A percentile compares a stretch with the other conserved stretches of the same genome.
phyloP scores from a whole-genome alignment of 192 early-diverging fungal genomes.

The Podila minutissima region DNA sequence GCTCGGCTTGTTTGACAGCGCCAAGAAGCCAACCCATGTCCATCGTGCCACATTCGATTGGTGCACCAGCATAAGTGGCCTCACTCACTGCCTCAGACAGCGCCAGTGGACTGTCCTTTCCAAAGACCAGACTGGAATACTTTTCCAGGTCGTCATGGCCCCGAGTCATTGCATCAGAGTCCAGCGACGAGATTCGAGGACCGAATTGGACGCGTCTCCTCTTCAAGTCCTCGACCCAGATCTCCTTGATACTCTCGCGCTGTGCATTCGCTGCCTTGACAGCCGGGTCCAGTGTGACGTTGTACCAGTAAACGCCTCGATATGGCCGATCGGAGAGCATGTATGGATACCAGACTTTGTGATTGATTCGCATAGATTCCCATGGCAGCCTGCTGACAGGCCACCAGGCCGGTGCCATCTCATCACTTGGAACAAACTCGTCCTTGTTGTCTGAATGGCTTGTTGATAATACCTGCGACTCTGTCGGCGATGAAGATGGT shows the following conservation, averaged over 20 bases:
- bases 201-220: constrained; percentile 36
- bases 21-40: too few species aligned
- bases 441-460: neutral
- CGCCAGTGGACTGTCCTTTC: too few species aligned
- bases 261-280: constrained; percentile 14
- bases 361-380: constrained; percentile 31
- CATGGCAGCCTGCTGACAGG: constrained; percentile 18
- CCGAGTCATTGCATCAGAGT: too few species aligned
- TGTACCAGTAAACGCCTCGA: constrained; percentile 33
- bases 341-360: constrained; percentile 38
- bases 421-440: constrained; percentile 26
- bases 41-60: too few species aligned
- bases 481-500: neutral
- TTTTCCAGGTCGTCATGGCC: too few species aligned
- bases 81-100: too few species aligned
- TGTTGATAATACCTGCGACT: neutral
- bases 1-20: too few species aligned
- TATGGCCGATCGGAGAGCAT: constrained; percentile 31
- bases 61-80: too few species aligned
- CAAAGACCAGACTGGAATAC: too few species aligned
- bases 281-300: neutral
- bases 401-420: constrained; percentile 48
- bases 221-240: constrained; percentile 29
- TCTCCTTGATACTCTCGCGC: constrained; percentile 33
- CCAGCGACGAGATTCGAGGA: neutral